Evolutionary conservation across 179 eudicot genomes (phyloP), one percentile per base, ranked within the genome.

Genomic region (Dionaea muscipula): DNA sequence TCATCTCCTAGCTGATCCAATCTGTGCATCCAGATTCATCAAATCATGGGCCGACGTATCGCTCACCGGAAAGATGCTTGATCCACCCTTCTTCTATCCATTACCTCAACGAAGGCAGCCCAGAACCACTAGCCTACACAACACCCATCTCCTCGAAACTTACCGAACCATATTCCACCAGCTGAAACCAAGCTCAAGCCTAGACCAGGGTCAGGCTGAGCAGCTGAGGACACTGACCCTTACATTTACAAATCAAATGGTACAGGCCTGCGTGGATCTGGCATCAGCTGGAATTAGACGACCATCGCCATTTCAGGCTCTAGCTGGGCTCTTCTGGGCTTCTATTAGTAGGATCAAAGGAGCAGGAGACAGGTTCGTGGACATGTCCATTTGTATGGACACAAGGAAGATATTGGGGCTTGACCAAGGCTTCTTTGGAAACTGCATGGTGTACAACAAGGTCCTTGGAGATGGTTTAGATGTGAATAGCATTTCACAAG

Each of bases 381-480:
- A 71, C 62, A 71, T 81, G 73, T 84, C 83, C 22, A 27, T 81
- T 38, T 69, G 85, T 53, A 47, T 69, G 36, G 75, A 84, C 19
- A 54, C 26, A 59, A 70, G 94, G 33, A 65, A 66, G 54, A 39
- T 53, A 18, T 37, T 84, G 15, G 69, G 74, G 14, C 47, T 84
- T 18, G 85, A 81, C 53, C 68, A 71, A 37, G 76, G 83, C 20
- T 81, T 59, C 49, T 84, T 84, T 44, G 94, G 94, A 2, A 81
- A 84, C 57, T 81, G 85, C 68, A 79, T 75, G 77, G 65, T 79
- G 0, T 66, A 71, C 23, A 69, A 57, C 33, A 66, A 59, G 65
- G 76, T 81, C 0, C 26, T 26, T 20, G 72, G 65, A 20, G 47
- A 57, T 20, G 69, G 63, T 35, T 36, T 74, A 11, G 26, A 62